Conservation (phyloP, 805 yeast genomes). For the Kodamaea kakaduensis region DNA sequence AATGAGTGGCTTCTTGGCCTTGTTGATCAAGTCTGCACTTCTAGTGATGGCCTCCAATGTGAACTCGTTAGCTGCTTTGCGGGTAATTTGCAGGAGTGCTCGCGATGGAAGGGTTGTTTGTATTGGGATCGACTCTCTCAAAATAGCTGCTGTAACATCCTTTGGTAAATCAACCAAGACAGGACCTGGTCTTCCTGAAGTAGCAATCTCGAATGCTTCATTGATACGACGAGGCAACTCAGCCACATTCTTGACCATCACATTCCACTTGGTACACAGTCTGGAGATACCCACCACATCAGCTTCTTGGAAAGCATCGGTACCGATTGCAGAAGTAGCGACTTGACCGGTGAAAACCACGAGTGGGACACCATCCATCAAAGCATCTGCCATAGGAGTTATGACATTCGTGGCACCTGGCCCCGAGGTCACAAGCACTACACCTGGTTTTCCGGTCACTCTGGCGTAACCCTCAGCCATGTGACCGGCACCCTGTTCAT, state of each 20-base stretch:
- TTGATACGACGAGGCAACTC: conserved; percentile 94
- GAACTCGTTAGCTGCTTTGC: conserved; percentile 66
- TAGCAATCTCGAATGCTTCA: conserved; percentile 97
- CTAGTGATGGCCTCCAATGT: conserved; percentile 69
- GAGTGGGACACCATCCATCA: conserved; percentile 95
- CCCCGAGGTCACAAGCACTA: conserved; percentile 96
- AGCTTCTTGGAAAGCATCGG: conserved; percentile 99
- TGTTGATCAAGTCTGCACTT: conserved; percentile 73
- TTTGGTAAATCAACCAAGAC: conserved; percentile 96
- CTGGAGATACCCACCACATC: conserved; percentile 96
- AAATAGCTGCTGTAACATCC: conserved; percentile 92
- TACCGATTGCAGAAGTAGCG: conserved; percentile 91
- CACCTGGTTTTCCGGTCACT: conserved; percentile 95
- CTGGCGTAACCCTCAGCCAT: conserved; percentile 99
- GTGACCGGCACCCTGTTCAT: conserved; percentile 99
- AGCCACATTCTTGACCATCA: conserved; percentile 92
- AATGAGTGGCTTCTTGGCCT: conserved; percentile 81
- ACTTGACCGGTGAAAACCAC: conserved; percentile 98
- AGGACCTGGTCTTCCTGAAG: conserved; percentile 96
- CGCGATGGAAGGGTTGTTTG: conserved; percentile 70
- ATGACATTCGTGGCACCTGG: conserved; percentile 99
- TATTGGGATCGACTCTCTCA: conserved; percentile 81
- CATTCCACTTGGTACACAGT: conserved; percentile 98
- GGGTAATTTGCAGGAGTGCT: conserved; percentile 67
- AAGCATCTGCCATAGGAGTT: conserved; percentile 98